phyloP scores from a whole-genome alignment of 2,329 filamentous ascomycete genomes.

The Penicillium sp. region DNA sequence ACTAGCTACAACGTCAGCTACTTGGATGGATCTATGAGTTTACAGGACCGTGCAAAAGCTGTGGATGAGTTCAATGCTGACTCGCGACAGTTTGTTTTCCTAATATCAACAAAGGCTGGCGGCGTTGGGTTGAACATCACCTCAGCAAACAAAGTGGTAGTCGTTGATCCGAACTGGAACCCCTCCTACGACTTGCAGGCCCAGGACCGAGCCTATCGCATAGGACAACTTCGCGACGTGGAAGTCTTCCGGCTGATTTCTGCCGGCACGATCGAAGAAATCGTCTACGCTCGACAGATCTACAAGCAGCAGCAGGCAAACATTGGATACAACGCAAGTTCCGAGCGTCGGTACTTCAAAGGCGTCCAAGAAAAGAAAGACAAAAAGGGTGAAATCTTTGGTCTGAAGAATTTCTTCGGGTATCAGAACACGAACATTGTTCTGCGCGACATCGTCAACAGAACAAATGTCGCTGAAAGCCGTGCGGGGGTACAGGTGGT shows the following conservation, averaged over 20 bases:
- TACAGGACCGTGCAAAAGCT: slow-evolving; percentile 74
- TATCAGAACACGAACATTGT: slow-evolving; percentile 77
- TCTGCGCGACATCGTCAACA: slow-evolving; percentile 93
- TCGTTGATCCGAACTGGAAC: slow-evolving; percentile 98
- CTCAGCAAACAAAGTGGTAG: slow-evolving; percentile 95
- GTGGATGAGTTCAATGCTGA: slow-evolving; percentile 93
- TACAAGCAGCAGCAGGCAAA: slow-evolving; percentile 99
- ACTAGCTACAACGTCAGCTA: slow-evolving; percentile 91
- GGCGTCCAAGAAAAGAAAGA: slow-evolving; percentile 81
- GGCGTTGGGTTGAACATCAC: slow-evolving; percentile 96
- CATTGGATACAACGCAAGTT: slow-evolving; percentile 90
- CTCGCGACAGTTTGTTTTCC: slow-evolving; percentile 83
- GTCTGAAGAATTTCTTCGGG: slow-evolving; percentile 78
- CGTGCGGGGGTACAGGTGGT: slow-evolving; percentile 77
- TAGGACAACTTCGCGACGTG: slow-evolving; percentile 87
- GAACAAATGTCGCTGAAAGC: slow-evolving; percentile 94
- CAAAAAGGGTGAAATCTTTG: slow-evolving; percentile 92
- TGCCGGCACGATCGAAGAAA: slow-evolving; percentile 91
- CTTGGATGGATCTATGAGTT: slow-evolving; percentile 77
- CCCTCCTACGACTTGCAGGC: slow-evolving; percentile 92
- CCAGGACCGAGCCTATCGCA: slow-evolving; percentile 92
- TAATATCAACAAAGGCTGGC: slow-evolving; percentile 91
- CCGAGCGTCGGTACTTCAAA: slow-evolving; percentile 90
- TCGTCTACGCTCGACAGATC: slow-evolving; percentile 93
- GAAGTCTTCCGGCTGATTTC: slow-evolving; percentile 92